Evolutionary conservation across 805 yeast species (phyloP).

Genomic region (Lipomyces starkeyi): DNA sequence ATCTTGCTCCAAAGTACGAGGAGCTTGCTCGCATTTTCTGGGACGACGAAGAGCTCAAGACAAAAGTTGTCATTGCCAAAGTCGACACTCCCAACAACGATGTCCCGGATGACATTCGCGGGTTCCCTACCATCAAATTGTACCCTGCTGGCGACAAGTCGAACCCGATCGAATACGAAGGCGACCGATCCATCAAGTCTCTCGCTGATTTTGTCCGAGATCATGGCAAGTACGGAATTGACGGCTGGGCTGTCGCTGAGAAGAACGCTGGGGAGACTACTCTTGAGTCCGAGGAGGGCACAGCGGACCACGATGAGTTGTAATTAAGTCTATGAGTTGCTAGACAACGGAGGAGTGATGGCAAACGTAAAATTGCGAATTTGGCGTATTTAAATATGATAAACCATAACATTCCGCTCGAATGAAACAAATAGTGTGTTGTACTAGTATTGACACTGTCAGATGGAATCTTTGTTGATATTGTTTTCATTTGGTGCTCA

Average conservation of each 20-base stretch:
- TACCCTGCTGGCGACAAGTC: constrained; percentile 85
- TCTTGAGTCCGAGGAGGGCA: constrained; percentile 40
- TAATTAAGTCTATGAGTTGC: constrained; percentile 12
- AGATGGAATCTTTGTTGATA: background rate
- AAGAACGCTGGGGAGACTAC: constrained; percentile 35
- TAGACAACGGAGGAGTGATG: background rate
- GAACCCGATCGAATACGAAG: constrained; percentile 67
- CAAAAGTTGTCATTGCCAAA: constrained; percentile 76
- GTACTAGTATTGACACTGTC: background rate
- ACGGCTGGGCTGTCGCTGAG: constrained; percentile 53
- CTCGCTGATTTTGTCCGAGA: constrained; percentile 74
- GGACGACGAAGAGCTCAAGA: constrained; percentile 55
- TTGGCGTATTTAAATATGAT: background rate
- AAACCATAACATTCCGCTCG: background rate
- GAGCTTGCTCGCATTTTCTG: constrained; percentile 77
- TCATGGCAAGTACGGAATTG: constrained; percentile 67
- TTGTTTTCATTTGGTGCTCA: background rate
- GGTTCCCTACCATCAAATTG: constrained; percentile 90
- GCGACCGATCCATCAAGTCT: constrained; percentile 74
- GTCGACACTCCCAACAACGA: constrained; percentile 91
- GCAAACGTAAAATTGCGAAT: background rate
- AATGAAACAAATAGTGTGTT: background rate
- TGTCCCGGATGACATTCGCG: constrained; percentile 73
- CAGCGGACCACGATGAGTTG: constrained; percentile 40
- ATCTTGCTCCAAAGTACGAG: constrained; percentile 84